phyloP scores from a whole-genome alignment of 805 yeast genomes.

The Saccharomycopsis fermentans region DNA sequence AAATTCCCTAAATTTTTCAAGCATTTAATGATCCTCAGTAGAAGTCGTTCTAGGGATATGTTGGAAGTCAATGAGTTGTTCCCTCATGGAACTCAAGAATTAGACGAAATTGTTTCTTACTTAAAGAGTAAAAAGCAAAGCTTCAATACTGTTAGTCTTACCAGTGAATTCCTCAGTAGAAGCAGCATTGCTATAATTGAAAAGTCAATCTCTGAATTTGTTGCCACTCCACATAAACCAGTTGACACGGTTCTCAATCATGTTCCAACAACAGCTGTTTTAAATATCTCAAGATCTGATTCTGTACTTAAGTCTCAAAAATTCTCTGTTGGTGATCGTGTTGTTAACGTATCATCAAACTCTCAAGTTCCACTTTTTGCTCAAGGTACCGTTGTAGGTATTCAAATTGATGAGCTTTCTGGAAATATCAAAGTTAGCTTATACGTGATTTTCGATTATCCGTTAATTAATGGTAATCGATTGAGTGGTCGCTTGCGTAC shows the following conservation, averaged over 20 bases:
- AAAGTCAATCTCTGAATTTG: constrained; percentile 38
- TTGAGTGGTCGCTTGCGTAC: constrained; percentile 69
- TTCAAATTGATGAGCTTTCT: constrained; percentile 34
- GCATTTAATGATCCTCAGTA: constrained; percentile 24
- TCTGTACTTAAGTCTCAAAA: constrained; percentile 63
- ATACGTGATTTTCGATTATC: constrained; percentile 75
- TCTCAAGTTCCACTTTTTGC: constrained; percentile 85
- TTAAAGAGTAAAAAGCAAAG: constrained; percentile 41
- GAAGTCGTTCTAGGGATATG: constrained; percentile 1
- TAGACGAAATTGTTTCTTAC: constrained; percentile 28
- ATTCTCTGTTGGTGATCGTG: constrained; percentile 83
- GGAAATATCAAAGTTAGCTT: constrained; percentile 39
- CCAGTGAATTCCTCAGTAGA: constrained; percentile 67
- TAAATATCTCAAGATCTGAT: constrained; percentile 65
- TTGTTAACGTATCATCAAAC: constrained; percentile 69
- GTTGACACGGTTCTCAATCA: constrained; percentile 55
- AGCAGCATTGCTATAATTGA: constrained; percentile 62
- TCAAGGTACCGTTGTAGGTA: constrained; percentile 82
- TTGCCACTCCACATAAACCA: constrained; percentile 34
- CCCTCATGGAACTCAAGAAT: constrained; percentile 27
- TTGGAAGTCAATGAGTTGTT: constrained; percentile 25
- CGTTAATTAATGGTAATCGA: constrained; percentile 71
- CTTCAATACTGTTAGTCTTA: constrained; percentile 58
- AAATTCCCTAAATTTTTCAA: constrained; percentile 55
- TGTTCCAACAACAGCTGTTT: constrained; percentile 75